A percentile compares a stretch with the other conserved stretches of the same genome.
These are phyloP conservation scores for Kodamaea laetipori DNA, from an alignment of 805 yeast genomes.

Conservation along the genomic window DNA sequence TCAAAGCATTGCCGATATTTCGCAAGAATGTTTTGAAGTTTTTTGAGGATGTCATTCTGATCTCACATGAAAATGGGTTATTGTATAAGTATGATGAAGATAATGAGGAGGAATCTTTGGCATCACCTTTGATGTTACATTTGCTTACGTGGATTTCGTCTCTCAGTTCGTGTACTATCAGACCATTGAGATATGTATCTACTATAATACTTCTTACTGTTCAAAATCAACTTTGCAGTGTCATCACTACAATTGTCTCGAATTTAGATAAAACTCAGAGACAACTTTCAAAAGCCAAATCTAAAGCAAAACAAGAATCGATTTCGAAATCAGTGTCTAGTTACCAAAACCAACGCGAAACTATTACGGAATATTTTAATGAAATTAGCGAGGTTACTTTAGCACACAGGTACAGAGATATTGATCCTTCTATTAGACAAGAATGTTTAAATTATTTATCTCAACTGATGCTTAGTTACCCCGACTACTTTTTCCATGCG, in stretches of 20 bases:
- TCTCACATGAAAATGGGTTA: constrained; percentile 63
- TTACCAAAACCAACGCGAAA: constrained; percentile 49
- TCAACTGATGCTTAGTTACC: constrained; percentile 70
- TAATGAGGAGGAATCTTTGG: constrained; percentile 20
- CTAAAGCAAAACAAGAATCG: constrained; percentile 47
- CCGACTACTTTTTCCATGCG: constrained; percentile 70
- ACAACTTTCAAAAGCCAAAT: constrained; percentile 38
- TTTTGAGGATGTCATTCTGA: constrained; percentile 50
- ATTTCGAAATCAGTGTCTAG: constrained; percentile 44
- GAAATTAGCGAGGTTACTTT: constrained; percentile 70
- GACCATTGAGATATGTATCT: constrained; percentile 72
- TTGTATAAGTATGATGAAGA: constrained; percentile 41
- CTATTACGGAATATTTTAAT: constrained; percentile 56
- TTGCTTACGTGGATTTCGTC: constrained; percentile 75
- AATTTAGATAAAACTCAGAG: constrained; percentile 46
- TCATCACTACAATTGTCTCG: constrained; percentile 39
- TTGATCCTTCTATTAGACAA: constrained; percentile 68
- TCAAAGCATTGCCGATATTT: constrained; percentile 27
- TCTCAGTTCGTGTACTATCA: constrained; percentile 64
- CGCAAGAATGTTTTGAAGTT: constrained; percentile 54
- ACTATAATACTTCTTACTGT: constrained; percentile 60
- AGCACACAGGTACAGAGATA: constrained; percentile 77
- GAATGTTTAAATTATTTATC: constrained; percentile 67
- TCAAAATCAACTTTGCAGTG: constrained; percentile 60
- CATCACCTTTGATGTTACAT: constrained; percentile 51